A percentile compares a stretch with the other conserved stretches of the same genome.
These are phyloP conservation scores for Xylariaceae sp. DNA, from an alignment of 2,329 filamentous ascomycete genomes.

Conservation along the genomic window DNA sequence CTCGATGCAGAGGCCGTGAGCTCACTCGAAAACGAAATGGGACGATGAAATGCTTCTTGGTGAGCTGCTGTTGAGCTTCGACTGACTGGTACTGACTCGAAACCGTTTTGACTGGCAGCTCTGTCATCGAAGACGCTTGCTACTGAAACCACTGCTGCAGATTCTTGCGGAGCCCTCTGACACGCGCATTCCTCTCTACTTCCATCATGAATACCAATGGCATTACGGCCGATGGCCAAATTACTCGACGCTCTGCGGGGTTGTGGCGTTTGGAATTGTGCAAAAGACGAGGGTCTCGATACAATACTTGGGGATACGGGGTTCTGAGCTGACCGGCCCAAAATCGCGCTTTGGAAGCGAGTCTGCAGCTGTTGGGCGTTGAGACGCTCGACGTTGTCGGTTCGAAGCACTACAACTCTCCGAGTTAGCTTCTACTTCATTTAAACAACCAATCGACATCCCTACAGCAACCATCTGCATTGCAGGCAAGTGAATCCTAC, in stretches of 20 bases:
- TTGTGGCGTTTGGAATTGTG: too few relatives aligned
- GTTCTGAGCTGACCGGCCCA: background rate
- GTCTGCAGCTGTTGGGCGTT: constrained; percentile 8
- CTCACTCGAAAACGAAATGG: background rate
- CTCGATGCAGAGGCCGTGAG: background rate
- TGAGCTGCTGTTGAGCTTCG: background rate
- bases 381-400: constrained; percentile 1
- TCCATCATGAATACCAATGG: too few relatives aligned
- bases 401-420: background rate
- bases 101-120: background rate
- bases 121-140: too few relatives aligned
- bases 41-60: background rate
- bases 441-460: too few relatives aligned
- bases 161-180: background rate
- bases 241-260: background rate
- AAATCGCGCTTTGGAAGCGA: background rate
- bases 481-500: too few relatives aligned
- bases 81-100: background rate
- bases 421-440: too few relatives aligned
- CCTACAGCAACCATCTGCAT: too few relatives aligned
- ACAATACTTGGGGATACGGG: background rate
- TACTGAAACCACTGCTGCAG: background rate
- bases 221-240: too few relatives aligned
- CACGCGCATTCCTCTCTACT: too few relatives aligned
- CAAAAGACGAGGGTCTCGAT: background rate